Percentiles rank a stretch among this genome's conserved stretches.
Conservation (phyloP, 768 basidiomycete genomes). For the Inosperma sp. region DNA sequence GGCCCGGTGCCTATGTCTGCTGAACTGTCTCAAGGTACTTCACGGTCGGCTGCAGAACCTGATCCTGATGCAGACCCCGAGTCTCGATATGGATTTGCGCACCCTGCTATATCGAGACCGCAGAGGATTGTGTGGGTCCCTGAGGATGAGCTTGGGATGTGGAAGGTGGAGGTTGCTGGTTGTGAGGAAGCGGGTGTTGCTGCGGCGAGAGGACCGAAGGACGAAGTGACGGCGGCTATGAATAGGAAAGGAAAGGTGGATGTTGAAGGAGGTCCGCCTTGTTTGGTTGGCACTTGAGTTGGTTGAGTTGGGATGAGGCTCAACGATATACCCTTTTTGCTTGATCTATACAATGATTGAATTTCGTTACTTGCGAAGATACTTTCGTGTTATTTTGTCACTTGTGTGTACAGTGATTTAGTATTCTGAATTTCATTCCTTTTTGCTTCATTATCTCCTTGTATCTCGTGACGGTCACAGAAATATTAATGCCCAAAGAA, state of each 20-base stretch:
- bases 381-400: too few species aligned
- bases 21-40: background rate
- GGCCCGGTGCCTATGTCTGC: background rate
- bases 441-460: too few species aligned
- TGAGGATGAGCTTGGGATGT: constrained; percentile 59
- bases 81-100: constrained; percentile 71
- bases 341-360: too few species aligned
- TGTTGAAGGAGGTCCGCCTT: constrained; percentile 33
- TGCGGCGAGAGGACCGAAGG: constrained; percentile 34
- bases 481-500: too few species aligned
- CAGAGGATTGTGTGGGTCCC: constrained; percentile 87
- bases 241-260: constrained; percentile 36
- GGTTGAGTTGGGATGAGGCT: too few species aligned
- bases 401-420: too few species aligned
- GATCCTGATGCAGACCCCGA: constrained; percentile 24
- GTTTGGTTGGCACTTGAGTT: constrained; percentile 29
- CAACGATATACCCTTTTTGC: too few species aligned
- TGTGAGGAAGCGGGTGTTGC: constrained; percentile 59
- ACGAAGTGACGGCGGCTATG: constrained; percentile 16
- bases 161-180: constrained; percentile 48
- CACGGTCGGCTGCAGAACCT: background rate
- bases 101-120: constrained; percentile 72
- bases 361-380: too few species aligned
- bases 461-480: too few species aligned
- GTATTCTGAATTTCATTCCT: too few species aligned